A percentile compares a stretch with the other conserved stretches of the same genome.
These are phyloP conservation scores for Athelia sp. DNA, from an alignment of 1,284 basidiomycete species.

Conservation along the genomic window DNA sequence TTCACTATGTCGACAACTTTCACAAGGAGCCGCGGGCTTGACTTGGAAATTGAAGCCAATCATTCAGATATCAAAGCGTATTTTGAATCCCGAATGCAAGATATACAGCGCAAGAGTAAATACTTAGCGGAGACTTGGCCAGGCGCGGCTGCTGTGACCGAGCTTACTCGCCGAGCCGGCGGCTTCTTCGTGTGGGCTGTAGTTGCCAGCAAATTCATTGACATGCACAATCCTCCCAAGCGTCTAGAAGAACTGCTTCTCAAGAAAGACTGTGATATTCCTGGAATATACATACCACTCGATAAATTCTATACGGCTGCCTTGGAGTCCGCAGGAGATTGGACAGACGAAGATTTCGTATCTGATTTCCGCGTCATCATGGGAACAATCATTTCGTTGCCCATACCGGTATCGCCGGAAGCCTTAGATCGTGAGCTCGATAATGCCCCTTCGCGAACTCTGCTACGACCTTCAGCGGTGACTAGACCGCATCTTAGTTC, in stretches of 20 bases:
- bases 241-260: background rate
- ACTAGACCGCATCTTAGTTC: background rate
- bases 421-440: background rate
- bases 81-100: background rate
- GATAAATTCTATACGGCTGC: background rate
- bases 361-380: background rate
- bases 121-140: background rate
- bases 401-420: background rate
- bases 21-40: background rate
- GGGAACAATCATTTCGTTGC: background rate
- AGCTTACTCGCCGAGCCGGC: background rate
- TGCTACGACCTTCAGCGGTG: background rate
- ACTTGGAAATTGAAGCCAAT: background rate
- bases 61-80: background rate
- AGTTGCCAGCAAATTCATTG: background rate
- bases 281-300: background rate
- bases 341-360: background rate
- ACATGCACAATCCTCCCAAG: background rate
- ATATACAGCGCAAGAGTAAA: background rate
- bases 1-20: background rate
- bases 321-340: background rate
- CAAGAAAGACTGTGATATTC: background rate
- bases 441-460: background rate
- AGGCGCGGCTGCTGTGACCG: background rate
- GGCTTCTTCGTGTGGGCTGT: background rate